Evolutionary conservation across 805 yeast genomes (phyloP), one percentile per base, ranked within the genome.

Genomic region (Metschnikowia drakensbergensis): DNA sequence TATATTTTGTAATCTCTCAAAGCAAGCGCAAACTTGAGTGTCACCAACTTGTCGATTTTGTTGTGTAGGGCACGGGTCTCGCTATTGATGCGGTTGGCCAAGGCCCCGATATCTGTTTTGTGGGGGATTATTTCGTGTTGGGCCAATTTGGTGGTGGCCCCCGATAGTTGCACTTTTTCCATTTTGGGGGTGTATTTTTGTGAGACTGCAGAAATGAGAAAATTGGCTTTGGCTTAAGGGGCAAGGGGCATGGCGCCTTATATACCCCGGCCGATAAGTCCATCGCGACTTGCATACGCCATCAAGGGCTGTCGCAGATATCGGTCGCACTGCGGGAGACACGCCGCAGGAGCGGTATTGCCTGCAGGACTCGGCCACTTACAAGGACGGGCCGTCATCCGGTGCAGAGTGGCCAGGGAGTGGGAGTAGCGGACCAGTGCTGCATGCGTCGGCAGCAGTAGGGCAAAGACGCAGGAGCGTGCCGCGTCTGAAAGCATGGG

Each of bases 31-130:
- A 88, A 75, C 65, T 83, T 83, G 37, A 86, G 67, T 10, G 85
- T 79, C 68, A 88, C 81, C 60, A 80, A 67, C 53, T 84, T 83
- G 63, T 87, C 81, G 47, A 88, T 82, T 54, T 77, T 77, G 62
- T 84, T 81, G 69, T 88, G 96, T 28, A 75, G 73, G 13, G 72
- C 66, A 52, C 83, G 74, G 2, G 96, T 88, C 59, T 81, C 84
- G 42, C 64, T 62, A 64, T 88, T 88, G 60, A 88, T 88, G 62
- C 96, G 73, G 74, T 88, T 88, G 41, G 83, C 96, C 45, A 88
- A 71, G 5, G 96, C 96, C 26, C 91, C 96, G 13, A 83, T 69
- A 62, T 88, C 96, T n/a, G 79, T 77, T 48, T 84, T 84, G n/a
- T 81, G 74, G 2, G 96, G 96, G 30, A 88, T 76, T 31, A 83